Evolutionary conservation across 495 filamentous ascomycete species (phyloP).

Genomic region (Tuber indicum): DNA sequence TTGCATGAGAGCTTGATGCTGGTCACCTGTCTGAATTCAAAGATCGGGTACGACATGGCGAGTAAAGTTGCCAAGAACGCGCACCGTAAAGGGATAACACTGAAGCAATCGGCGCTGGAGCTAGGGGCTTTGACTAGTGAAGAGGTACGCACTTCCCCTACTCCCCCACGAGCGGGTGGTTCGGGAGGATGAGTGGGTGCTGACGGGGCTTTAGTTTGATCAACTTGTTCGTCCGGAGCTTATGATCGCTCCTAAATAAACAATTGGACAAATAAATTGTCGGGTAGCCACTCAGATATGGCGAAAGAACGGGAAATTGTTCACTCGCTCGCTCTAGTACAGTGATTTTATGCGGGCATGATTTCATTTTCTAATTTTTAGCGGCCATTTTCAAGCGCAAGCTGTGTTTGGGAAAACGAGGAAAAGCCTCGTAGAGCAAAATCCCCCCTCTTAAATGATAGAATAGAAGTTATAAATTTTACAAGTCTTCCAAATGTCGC

Average conservation of each 20-base stretch:
- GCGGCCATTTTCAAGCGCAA: background rate
- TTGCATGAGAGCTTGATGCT: slow-evolving; percentile 97
- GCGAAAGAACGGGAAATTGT: background rate
- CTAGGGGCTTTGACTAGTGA: slow-evolving; percentile 80
- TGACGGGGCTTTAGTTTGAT: slow-evolving; percentile 55
- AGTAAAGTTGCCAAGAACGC: slow-evolving; percentile 98
- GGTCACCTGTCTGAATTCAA: slow-evolving; percentile 95
- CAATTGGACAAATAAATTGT: background rate
- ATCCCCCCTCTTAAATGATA: slow-evolving; percentile 1
- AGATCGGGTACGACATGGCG: slow-evolving; percentile 98
- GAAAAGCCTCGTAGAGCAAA: background rate
- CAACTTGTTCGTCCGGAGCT: slow-evolving; percentile 86
- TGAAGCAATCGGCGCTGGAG: slow-evolving; percentile 92
- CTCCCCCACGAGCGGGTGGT: background rate
- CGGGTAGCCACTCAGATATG: background rate
- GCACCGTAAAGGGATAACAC: slow-evolving; percentile 91
- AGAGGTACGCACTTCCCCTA: slow-evolving; percentile 46
- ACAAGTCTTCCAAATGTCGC: background rate
- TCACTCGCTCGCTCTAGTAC: background rate
- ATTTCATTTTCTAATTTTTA: background rate
- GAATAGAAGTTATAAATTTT: background rate
- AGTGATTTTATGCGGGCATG: background rate
- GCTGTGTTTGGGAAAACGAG: background rate
- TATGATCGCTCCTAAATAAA: slow-evolving; percentile 74
- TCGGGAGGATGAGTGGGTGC: background rate